phyloP scores from a whole-genome alignment of 2,329 filamentous ascomycete species.

The Chrysoporthe deuterocubensis region DNA sequence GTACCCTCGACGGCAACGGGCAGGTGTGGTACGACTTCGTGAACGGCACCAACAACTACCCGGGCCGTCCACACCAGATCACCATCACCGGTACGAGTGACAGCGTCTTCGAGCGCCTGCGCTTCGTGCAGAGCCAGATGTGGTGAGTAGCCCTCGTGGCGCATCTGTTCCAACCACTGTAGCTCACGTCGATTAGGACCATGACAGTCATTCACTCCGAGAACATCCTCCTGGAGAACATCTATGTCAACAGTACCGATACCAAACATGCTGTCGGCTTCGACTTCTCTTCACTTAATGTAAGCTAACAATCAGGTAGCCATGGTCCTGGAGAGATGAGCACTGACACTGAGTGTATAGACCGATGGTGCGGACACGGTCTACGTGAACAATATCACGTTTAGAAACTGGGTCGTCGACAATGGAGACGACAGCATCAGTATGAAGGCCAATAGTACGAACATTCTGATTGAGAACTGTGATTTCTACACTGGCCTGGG shows the following conservation, averaged over 20 bases:
- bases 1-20: slow-evolving; percentile 39
- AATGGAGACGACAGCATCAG: slow-evolving; percentile 43
- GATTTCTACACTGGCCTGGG: slow-evolving; percentile 43
- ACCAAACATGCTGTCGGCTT: slow-evolving; percentile 23
- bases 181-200: slow-evolving; percentile 14
- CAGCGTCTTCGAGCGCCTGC: slow-evolving; percentile 21
- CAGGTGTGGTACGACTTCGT: slow-evolving; percentile 38
- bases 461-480: slow-evolving; percentile 44
- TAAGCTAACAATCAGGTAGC: background rate
- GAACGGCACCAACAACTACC: slow-evolving; percentile 36
- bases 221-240: slow-evolving; percentile 26
- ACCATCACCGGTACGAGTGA: slow-evolving; percentile 30
- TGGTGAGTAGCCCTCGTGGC: slow-evolving; percentile 16
- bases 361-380: slow-evolving; percentile 27
- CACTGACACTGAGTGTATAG: slow-evolving; percentile 9
- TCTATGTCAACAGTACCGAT: slow-evolving; percentile 29
- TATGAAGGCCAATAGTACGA: slow-evolving; percentile 45
- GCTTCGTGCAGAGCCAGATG: slow-evolving; percentile 28
- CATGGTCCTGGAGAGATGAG: background rate
- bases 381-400: slow-evolving; percentile 27
- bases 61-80: slow-evolving; percentile 36
- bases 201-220: slow-evolving; percentile 30
- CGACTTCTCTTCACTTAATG: slow-evolving; percentile 27
- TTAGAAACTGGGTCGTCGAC: slow-evolving; percentile 25
- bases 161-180: background rate